phyloP scores from a whole-genome alignment of 441 rosid genomes.

The Cnidoscolus chayamansa region DNA sequence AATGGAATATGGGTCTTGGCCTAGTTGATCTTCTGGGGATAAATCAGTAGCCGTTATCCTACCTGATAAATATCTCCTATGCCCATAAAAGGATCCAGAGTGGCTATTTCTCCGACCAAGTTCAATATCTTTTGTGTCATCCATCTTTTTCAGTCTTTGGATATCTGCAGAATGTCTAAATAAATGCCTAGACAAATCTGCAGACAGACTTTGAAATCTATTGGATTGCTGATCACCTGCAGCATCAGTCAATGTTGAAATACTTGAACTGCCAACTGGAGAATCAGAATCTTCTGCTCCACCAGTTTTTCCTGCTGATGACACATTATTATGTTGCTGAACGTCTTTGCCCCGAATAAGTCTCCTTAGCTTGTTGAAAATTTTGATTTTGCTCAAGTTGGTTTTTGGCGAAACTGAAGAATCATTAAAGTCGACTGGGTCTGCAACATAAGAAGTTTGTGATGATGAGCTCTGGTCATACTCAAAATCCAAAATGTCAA shows the following conservation, averaged over 20 bases:
- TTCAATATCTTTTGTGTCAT: slow-evolving; percentile 34
- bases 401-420: slow-evolving; percentile 42
- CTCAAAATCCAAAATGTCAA: slow-evolving; percentile 35
- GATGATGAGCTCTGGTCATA: slow-evolving; percentile 65
- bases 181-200: slow-evolving; percentile 30
- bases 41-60: slow-evolving; percentile 20
- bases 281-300: slow-evolving; percentile 38
- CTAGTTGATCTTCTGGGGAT: slow-evolving; percentile 20
- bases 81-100: slow-evolving; percentile 20
- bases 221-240: slow-evolving; percentile 26
- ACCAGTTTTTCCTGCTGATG: slow-evolving; percentile 31
- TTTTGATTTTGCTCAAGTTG: slow-evolving; percentile 41
- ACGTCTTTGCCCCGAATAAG: slow-evolving; percentile 59
- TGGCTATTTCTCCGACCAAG: slow-evolving; percentile 30
- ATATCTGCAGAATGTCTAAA: slow-evolving; percentile 47
- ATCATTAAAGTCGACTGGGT: slow-evolving; percentile 48
- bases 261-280: slow-evolving; percentile 31
- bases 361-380: slow-evolving; percentile 58
- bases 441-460: slow-evolving; percentile 51
- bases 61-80: slow-evolving; percentile 18
- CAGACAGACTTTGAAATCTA: slow-evolving; percentile 23
- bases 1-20: slow-evolving; percentile 24
- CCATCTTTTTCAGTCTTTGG: slow-evolving; percentile 37
- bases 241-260: slow-evolving; percentile 26
- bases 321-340: slow-evolving; percentile 27